A percentile compares a stretch with the other conserved stretches of the same genome.
Evolutionary conservation across 352 stramenopile species (phyloP).

Genomic region (Peronospora belbahrii): DNA sequence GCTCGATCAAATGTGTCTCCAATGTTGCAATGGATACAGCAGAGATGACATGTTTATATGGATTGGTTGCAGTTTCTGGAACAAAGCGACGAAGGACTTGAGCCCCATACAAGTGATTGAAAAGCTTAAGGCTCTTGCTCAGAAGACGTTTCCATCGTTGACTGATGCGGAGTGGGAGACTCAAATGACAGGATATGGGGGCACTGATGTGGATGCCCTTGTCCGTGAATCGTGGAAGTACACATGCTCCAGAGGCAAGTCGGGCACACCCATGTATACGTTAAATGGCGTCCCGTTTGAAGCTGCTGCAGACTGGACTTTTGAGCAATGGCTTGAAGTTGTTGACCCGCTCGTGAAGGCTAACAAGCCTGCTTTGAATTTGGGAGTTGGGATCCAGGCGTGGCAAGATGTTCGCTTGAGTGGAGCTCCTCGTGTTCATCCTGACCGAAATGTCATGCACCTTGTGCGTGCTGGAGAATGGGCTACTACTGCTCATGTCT

Average conservation of each 20-base stretch:
- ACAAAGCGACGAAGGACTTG: conserved; percentile 75
- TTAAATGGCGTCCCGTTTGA: conserved; percentile 74
- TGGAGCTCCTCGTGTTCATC: conserved; percentile 30
- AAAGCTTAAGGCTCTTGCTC: conserved; percentile 49
- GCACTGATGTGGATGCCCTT: conserved; percentile 54
- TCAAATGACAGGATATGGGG: conserved; percentile 68
- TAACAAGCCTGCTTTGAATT: conserved; percentile 26
- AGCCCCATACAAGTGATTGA: conserved; percentile 55
- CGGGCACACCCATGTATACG: conserved; percentile 70
- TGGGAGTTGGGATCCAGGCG: conserved; percentile 31
- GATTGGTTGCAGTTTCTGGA: conserved; percentile 45
- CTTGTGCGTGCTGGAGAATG: conserved; percentile 30
- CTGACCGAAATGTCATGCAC: conserved; percentile 53
- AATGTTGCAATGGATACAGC: neutral
- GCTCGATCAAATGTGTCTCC: neutral
- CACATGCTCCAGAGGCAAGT: conserved; percentile 61
- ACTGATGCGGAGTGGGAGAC: conserved; percentile 58
- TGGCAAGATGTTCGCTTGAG: conserved; percentile 41
- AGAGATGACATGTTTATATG: neutral
- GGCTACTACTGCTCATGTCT: conserved; percentile 33
- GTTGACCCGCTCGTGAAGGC: conserved; percentile 39
- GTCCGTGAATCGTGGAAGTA: conserved; percentile 75
- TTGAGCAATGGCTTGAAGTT: conserved; percentile 58
- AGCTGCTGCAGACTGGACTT: conserved; percentile 56
- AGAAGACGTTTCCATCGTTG: conserved; percentile 58